Conservation (phyloP, 495 filamentous ascomycete genomes). For the Margaritispora aquatica region DNA sequence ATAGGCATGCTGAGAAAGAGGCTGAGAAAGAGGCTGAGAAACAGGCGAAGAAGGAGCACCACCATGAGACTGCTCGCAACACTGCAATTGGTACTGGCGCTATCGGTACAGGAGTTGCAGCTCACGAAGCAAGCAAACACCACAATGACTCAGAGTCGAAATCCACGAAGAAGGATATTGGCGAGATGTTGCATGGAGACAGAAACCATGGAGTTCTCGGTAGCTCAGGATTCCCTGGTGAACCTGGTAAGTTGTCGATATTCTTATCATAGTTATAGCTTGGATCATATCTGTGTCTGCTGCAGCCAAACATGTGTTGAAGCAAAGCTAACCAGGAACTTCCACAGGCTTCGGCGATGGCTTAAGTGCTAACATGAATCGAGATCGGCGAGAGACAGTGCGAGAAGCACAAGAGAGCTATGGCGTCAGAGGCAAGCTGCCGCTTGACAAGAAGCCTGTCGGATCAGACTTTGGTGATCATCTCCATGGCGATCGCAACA, state of each 20-base stretch:
- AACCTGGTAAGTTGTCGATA: conserved; percentile 1
- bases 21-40: conserved; percentile 22
- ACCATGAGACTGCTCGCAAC: neutral
- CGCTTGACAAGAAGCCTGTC: neutral
- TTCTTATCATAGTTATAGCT: neutral
- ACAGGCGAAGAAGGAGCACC: too few relatives aligned
- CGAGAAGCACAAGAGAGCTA: neutral
- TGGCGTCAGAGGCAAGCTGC: neutral
- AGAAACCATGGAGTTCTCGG: conserved; percentile 16
- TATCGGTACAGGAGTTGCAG: neutral
- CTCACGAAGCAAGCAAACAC: neutral
- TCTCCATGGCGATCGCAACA: conserved; percentile 16
- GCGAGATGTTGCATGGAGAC: conserved; percentile 14
- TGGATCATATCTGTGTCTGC: neutral
- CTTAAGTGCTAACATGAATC: neutral
- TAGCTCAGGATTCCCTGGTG: conserved; percentile 5
- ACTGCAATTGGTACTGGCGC: neutral
- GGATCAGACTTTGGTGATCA: conserved; percentile 10
- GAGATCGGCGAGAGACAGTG: too few relatives aligned
- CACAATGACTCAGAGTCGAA: conserved; percentile 5
- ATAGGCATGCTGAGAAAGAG: conserved; percentile 17
- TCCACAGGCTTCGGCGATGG: neutral
- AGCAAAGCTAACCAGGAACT: neutral
- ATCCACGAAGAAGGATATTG: neutral
- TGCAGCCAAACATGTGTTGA: neutral